Percentiles rank a stretch among this genome's conserved stretches.
These are phyloP conservation scores for Citeromyces hawaiiensis DNA, from an alignment of 1,139 yeast species.

Conservation along the genomic window DNA sequence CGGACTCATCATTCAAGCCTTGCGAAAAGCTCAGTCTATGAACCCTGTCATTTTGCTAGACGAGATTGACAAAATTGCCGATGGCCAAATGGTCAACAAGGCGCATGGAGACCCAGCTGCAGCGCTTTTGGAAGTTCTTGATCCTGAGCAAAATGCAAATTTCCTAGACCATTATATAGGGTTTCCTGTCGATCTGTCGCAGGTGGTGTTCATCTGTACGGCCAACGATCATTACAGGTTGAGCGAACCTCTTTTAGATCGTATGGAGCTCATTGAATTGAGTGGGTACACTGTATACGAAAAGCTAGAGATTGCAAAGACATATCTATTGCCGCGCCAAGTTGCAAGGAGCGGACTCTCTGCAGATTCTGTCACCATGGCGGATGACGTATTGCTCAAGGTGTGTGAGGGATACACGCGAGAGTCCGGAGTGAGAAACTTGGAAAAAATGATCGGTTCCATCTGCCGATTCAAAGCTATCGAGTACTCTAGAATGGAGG, in stretches of 20 bases:
- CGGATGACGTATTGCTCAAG: slow-evolving; percentile 39
- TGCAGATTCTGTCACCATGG: slow-evolving; percentile 19
- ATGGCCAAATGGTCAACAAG: slow-evolving; percentile 35
- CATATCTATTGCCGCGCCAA: slow-evolving; percentile 72
- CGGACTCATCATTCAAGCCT: slow-evolving; percentile 68
- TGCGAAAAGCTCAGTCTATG: slow-evolving; percentile 67
- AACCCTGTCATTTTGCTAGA: slow-evolving; percentile 84
- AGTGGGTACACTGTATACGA: slow-evolving; percentile 77
- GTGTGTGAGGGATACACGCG: slow-evolving; percentile 64
- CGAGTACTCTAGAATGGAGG: slow-evolving; percentile 37
- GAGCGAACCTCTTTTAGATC: slow-evolving; percentile 70
- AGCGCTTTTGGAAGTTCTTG: slow-evolving; percentile 78
- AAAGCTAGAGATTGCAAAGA: slow-evolving; percentile 60
- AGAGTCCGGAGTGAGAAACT: slow-evolving; percentile 78
- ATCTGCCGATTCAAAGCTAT: slow-evolving; percentile 77
- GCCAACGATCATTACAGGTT: slow-evolving; percentile 74
- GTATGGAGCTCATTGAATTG: slow-evolving; percentile 75
- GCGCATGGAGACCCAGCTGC: slow-evolving; percentile 86
- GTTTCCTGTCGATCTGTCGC: slow-evolving; percentile 77
- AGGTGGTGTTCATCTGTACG: slow-evolving; percentile 76
- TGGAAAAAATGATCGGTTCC: slow-evolving; percentile 62
- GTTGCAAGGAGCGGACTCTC: slow-evolving; percentile 58
- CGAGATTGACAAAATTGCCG: slow-evolving; percentile 77
- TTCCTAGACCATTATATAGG: slow-evolving; percentile 83
- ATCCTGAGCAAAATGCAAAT: slow-evolving; percentile 76